Evolutionary conservation across 73 alveolate species (phyloP), one percentile per base, ranked within the genome.

Genomic region (Paramecium bursaria): DNA sequence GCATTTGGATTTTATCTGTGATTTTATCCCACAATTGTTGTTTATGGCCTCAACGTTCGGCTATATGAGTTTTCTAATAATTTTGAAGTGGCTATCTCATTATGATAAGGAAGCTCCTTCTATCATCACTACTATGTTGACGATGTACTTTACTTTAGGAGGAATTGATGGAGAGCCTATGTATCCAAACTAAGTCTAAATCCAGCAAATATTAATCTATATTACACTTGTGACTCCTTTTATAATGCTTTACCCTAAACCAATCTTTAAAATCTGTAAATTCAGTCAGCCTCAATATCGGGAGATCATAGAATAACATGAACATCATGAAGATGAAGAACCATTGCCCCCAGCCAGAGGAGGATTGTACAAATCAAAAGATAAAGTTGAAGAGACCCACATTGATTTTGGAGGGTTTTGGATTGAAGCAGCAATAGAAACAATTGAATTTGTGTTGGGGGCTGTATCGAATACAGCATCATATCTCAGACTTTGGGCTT

Each of bases 401-500:
- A 88, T 55, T 35, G 86, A 87, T 3, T 93, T 90, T 53, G 87
- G 95, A 9, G 99, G 95, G 82, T 86, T 95, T 21, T 90, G 88
- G 47, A 92, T 96, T 23, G 98, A 96, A 85, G 90, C 94, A 86
- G 74, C 93, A 14, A 96, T 96, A 7, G 99, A 96, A 88, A 94
- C 98, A 30, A 96, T 96, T 61, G 99, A 96, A 87, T 96, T 94
- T 74, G 98, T 95, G 14, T 87, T 96, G 21, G 99, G 99, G 27
- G 94, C 99, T 49, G 94, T 97, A 6, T 92, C 98, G 50, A 97
- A 96, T 75, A 97, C 99, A 26, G 99, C 99, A 11, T 92, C 98
- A 6, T 96, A 96, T 88, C 93, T 97, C 51, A 96, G 99, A 89
- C 93, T 97, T 25, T 97, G 99, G 99, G 99, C 99, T 14, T 92